Conservation (phyloP, 2,329 filamentous ascomycete species). For the Botrytis deweyae region DNA sequence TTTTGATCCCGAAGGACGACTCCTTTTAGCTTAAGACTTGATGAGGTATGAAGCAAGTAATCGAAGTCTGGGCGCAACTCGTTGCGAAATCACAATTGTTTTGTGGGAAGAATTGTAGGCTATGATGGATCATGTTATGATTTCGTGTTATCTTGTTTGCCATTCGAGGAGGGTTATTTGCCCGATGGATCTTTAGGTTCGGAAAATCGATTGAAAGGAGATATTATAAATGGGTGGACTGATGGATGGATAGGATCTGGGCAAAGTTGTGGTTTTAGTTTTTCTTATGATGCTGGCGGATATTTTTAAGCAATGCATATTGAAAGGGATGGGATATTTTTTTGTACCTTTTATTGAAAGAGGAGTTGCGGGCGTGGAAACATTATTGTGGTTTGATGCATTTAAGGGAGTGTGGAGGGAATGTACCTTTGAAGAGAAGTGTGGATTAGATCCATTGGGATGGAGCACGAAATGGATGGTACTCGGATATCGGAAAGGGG, state of each 20-base stretch:
- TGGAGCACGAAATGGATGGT: neutral
- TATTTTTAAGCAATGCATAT: constrained; percentile 2
- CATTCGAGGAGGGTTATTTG: neutral
- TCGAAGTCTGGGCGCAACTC: neutral
- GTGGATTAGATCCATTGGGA: neutral
- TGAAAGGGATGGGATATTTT: neutral
- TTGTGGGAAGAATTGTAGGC: neutral
- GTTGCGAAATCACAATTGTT: neutral
- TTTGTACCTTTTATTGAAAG: neutral
- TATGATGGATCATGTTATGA: constrained; percentile 10
- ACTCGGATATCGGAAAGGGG: neutral
- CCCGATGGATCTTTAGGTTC: neutral
- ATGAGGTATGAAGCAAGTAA: neutral
- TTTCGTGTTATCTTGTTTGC: constrained; percentile 5
- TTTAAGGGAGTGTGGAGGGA: neutral
- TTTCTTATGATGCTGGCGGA: neutral
- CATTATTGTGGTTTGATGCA: neutral
- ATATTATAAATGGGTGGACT: neutral
- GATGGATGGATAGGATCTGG: neutral
- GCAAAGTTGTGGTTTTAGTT: neutral
- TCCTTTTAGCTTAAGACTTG: neutral
- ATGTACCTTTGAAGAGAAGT: constrained; percentile 1
- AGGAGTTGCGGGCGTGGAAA: neutral
- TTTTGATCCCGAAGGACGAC: neutral
- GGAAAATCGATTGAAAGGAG: neutral